A percentile compares a stretch with the other conserved stretches of the same genome.
Evolutionary conservation across 352 stramenopile species (phyloP).

Genomic region (Globisporangium nunn): DNA sequence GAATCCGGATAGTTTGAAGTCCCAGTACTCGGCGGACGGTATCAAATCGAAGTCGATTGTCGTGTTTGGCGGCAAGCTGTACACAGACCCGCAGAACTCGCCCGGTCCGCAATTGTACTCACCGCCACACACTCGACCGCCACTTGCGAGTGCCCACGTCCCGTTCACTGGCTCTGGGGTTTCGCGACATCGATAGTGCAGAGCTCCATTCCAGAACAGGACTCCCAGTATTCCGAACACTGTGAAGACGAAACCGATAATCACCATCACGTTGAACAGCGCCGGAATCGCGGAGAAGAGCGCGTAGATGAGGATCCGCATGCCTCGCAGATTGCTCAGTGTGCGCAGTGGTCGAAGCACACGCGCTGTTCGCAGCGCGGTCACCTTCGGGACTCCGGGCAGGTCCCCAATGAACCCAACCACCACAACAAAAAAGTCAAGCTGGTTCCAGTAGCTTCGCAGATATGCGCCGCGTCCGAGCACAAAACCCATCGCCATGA

Average conservation of each 20-base stretch:
- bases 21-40: slow-evolving; percentile 41
- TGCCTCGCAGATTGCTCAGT: slow-evolving; percentile 33
- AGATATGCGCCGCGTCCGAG: slow-evolving; percentile 54
- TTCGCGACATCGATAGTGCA: slow-evolving; percentile 40
- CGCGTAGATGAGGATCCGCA: slow-evolving; percentile 47
- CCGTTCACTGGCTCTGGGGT: slow-evolving; percentile 46
- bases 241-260: slow-evolving; percentile 59
- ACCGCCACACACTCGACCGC: slow-evolving; percentile 26
- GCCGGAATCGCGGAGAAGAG: slow-evolving; percentile 47
- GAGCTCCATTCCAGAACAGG: slow-evolving; percentile 45
- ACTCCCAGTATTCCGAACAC: slow-evolving; percentile 69
- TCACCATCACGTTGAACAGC: slow-evolving; percentile 62
- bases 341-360: slow-evolving; percentile 60
- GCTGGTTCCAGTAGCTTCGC: slow-evolving; percentile 70
- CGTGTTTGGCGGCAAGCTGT: slow-evolving; percentile 18
- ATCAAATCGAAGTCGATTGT: slow-evolving; percentile 24
- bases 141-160: slow-evolving; percentile 21
- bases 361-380: slow-evolving; percentile 24
- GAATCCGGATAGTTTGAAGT: slow-evolving; percentile 78
- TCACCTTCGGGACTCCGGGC: slow-evolving; percentile 31
- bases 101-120: slow-evolving; percentile 20
- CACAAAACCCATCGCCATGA: slow-evolving; percentile 66
- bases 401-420: slow-evolving; percentile 30
- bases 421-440: slow-evolving; percentile 85
- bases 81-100: slow-evolving; percentile 40